These are phyloP conservation scores for Podospora pseudopauciseta DNA, from an alignment of 495 filamentous ascomycete genomes.

Conservation along the genomic window DNA sequence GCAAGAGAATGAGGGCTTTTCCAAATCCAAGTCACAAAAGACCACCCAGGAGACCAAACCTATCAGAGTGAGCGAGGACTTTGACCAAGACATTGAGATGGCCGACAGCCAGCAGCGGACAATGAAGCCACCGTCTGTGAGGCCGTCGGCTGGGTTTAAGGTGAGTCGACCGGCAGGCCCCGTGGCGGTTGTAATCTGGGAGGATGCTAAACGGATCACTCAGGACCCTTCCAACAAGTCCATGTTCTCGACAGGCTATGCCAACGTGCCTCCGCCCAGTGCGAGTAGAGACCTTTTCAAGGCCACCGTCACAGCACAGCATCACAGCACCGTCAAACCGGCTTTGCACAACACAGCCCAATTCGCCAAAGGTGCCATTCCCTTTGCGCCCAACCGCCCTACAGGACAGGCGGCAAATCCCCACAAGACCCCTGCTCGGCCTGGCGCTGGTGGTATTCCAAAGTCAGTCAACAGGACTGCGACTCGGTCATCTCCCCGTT, in stretches of 20 bases:
- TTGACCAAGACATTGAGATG: slow-evolving; percentile 44
- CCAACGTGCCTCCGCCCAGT: slow-evolving; percentile 50
- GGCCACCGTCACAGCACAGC: slow-evolving; percentile 49
- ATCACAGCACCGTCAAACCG: slow-evolving; percentile 56
- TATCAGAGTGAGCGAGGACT: slow-evolving; percentile 54
- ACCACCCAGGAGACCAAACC: slow-evolving; percentile 54
- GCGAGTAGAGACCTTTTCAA: slow-evolving; percentile 42
- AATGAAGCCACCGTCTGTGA: slow-evolving; percentile 71
- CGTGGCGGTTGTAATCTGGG: not conserved
- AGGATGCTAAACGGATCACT: slow-evolving; percentile 25
- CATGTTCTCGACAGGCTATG: slow-evolving; percentile 60
- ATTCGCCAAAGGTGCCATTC: slow-evolving; percentile 80
- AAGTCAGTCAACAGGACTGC: slow-evolving; percentile 50
- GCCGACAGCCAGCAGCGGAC: slow-evolving; percentile 39
- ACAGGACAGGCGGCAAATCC: slow-evolving; percentile 36
- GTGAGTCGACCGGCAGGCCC: not conserved
- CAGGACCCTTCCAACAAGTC: slow-evolving; percentile 61
- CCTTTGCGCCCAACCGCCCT: slow-evolving; percentile 68
- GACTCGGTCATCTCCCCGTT: slow-evolving; percentile 68
- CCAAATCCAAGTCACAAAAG: slow-evolving; percentile 37
- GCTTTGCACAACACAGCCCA: slow-evolving; percentile 73
- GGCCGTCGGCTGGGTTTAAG: slow-evolving; percentile 70
- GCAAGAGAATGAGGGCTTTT: slow-evolving; percentile 51
- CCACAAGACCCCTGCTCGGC: slow-evolving; percentile 60
- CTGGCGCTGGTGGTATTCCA: slow-evolving; percentile 36